Base-by-base conservation (phyloP, 2,329 filamentous ascomycete genomes). In the Chlorencoelia australis region DNA sequence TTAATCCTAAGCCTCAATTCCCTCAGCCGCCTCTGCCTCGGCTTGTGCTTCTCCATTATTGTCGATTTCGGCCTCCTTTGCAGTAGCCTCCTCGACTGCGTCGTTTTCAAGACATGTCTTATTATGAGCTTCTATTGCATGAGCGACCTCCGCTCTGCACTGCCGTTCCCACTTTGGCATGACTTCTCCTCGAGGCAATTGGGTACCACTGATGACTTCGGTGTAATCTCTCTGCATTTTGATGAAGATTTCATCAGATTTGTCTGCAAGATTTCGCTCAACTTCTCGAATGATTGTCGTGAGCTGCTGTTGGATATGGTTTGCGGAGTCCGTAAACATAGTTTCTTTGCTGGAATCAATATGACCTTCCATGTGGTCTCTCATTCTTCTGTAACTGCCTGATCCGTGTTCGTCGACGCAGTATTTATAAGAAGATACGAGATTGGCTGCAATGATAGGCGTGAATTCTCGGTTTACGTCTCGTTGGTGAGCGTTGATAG, bases 391-490 rank as follows among this genome's bases (percentile, higher is more conserved):
- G 48, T 58, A 74, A 8, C 51, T 59, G 3, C 73, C 71, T 0
- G 24, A 4, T 4, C 67, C 62, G 58, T 13, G 7, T 47, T 75
- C 67, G 0, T 53, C 44, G 4, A 52, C 42, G 47, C 69, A 75
- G 0, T 30, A 33, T 0, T 57, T 38, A 48, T 78, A 78, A 0
- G 60, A 64, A 2, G 53, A 40, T 2, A 44, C 42, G 66, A 79
- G 73, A 20, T 53, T 54, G 1, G 45, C 28, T 4, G 56, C 50
- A 35, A 78, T 64, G 2, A 59, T 58, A 0, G 69, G 71, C 0
- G 60, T 62, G 38, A 77, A 74, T 21, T 67, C 58, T 4, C 73
- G 66, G 46, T 66, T 76, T 11, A 67, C 65, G 3, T 71, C 65
- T 18, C 67, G 63, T 46, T 75, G 71, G 4, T 57, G 42, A 4